These are phyloP conservation scores for Starmerella ratchasimensis DNA, from an alignment of 805 yeast species.

Conservation along the genomic window DNA sequence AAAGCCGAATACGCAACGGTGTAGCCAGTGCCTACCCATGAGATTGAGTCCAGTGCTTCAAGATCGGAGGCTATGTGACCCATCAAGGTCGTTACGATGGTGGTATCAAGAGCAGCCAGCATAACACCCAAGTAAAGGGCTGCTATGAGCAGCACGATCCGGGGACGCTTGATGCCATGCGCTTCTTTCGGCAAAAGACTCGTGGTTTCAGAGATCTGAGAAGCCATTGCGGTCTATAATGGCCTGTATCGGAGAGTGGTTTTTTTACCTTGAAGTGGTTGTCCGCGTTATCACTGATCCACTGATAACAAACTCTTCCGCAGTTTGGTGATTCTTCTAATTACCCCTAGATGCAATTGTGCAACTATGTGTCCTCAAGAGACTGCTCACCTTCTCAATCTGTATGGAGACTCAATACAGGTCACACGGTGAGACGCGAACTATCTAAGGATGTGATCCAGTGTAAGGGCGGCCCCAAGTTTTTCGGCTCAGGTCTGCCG, in stretches of 20 bases:
- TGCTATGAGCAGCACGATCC: conserved; percentile 14
- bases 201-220: conserved; percentile 4
- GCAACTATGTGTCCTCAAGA: too few species aligned
- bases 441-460: too few species aligned
- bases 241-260: not conserved
- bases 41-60: conserved; percentile 35
- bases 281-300: too few species aligned
- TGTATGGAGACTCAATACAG: too few species aligned
- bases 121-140: conserved; percentile 28
- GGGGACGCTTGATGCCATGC: conserved; percentile 8
- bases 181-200: conserved; percentile 7
- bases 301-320: not conserved
- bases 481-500: too few species aligned
- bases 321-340: not conserved
- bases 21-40: conserved; percentile 66
- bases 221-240: too few species aligned
- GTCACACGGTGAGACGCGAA: too few species aligned
- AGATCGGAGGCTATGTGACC: conserved; percentile 47
- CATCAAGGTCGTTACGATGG: conserved; percentile 46
- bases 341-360: too few species aligned
- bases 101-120: conserved; percentile 44
- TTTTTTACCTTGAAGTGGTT: too few species aligned
- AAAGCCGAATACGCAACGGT: conserved; percentile 57
- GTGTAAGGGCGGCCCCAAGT: too few species aligned
- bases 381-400: too few species aligned